Conservation (phyloP, 202 grass and related monocot species). For the Carex arenaria region DNA sequence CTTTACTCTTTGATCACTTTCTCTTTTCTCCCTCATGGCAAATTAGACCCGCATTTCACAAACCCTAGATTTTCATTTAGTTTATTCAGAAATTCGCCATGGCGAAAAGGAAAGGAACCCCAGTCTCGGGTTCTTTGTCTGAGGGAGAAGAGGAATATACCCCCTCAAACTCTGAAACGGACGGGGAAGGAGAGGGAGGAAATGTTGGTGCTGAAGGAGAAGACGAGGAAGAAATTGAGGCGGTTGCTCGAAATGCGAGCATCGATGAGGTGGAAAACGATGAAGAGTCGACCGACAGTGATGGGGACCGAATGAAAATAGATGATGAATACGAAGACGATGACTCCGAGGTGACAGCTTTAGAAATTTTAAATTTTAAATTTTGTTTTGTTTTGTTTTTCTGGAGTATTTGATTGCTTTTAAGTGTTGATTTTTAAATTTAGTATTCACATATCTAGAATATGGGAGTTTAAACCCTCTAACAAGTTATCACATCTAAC, state of each 20-base stretch:
- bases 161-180: constrained; percentile 10
- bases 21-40: not conserved
- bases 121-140: not conserved
- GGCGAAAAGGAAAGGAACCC: constrained; percentile 13
- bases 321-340: not conserved
- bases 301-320: constrained; percentile 1
- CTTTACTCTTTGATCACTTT: not conserved
- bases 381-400: not conserved
- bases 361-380: not conserved
- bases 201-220: constrained; percentile 1
- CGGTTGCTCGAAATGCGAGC: constrained; percentile 11
- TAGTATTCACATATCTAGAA: not conserved
- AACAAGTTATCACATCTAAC: not conserved
- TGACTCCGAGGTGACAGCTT: constrained; percentile 15
- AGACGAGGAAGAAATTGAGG: constrained; percentile 22
- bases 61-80: constrained; percentile 11
- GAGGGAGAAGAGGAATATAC: constrained; percentile 23
- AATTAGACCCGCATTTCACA: constrained; percentile 1
- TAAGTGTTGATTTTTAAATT: not conserved
- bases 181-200: not conserved
- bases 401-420: not conserved
- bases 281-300: constrained; percentile 20
- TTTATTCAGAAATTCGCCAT: not conserved
- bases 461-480: constrained; percentile 5
- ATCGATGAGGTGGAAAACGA: constrained; percentile 4